Evolutionary conservation across 1,284 basidiomycete genomes (phyloP), one percentile per base, ranked within the genome.

Genomic region (Singerocomus inundabilis): DNA sequence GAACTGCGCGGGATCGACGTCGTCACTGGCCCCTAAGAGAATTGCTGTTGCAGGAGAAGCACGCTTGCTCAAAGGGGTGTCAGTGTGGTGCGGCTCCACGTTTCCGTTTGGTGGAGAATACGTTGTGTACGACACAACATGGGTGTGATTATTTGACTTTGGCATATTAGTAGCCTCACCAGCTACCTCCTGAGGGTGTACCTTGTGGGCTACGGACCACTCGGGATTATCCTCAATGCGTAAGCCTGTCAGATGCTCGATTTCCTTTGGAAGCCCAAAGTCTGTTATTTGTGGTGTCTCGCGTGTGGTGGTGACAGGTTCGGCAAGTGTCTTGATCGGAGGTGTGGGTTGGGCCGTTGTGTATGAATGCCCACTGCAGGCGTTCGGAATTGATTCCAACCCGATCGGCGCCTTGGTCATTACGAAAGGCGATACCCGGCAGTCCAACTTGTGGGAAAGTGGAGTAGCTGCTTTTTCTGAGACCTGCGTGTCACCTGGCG

Each of bases 381-480:
- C 34, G 44, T 43, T 39, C 12, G 38, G 16, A 13, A 32, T 28
- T 2, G 51, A 45, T 25, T 32, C 38, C 26, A 26, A 30, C 26
- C 24, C 46, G 18, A 43, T 42, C 15, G 44, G 46, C 2, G 38
- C 34, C 44, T 43, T 53, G n/a, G 46, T 16, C 18, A 37, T 28
- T 11, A 44, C 35, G 6, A 60, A 61, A 13, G 62, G 53, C 26
- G 62, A 42, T n/a, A 58, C 53, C 18, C 54, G 33, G 24, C 15
- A 30, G 31, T 49, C 52, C 32, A 59, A 16, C 35, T 49, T 45
- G 13, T 44, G 46, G 18, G 46, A 46, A 36, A 52, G 21, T 15
- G 18, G n/a, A 33, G 29, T 31, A 15, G 15, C 21, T 34, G 32
- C 9, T 18, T 43, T 43, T 24, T 16, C 43, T 2, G 36, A n/a